Evolutionary conservation across 2,329 filamentous ascomycete species (phyloP), one percentile per base, ranked within the genome.

Genomic region (Neurospora sp.): DNA sequence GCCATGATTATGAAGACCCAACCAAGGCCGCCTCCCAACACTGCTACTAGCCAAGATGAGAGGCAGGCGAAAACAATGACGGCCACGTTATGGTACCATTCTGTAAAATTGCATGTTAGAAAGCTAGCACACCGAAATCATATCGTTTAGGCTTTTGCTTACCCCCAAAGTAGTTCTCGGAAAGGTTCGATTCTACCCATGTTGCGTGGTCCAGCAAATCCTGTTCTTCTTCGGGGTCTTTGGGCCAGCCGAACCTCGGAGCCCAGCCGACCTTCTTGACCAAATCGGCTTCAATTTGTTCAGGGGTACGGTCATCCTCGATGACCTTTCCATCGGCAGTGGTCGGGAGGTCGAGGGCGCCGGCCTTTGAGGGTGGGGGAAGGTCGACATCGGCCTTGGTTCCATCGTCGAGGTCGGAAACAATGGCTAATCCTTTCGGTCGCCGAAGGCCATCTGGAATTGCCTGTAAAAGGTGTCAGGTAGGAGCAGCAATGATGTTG

Each of bases 1-100:
- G 93, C 92, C 92, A 98, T 97, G 78, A 99, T 86, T 74, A 98
- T 87, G 76, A 97, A 91, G 72, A 99, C 85, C 95, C 95, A 99
- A 71, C 88, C 94, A 15, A 99, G 85, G 28, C 96, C 96, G 72
- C 96, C 96, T 62, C 96, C 96, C 10, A 99, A 84, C 23, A 95
- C 85, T 38, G 94, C 95, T 43, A 97, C 85, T 4, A 97, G 85
- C 94, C 95, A 99, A 28, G 95, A 97, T 38, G 88, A 84, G 68
- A 99, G 84, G 78, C 93, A 97, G 68, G 95, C 93, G 78, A 99
- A 97, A 74, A 95, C 85, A 78, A 99, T 97, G 72, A 99, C 83
- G n/a, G 85, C 96, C 2, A 94, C 90, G 80, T 99, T 99, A 80
- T 99, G 94, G 80, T 98, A 99, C 96, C 96, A 99, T 79, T 98